Evolutionary conservation across 208 protist genomes (phyloP), one percentile per base, ranked within the genome.

Genomic region (Vickermania ingenoplastis): DNA sequence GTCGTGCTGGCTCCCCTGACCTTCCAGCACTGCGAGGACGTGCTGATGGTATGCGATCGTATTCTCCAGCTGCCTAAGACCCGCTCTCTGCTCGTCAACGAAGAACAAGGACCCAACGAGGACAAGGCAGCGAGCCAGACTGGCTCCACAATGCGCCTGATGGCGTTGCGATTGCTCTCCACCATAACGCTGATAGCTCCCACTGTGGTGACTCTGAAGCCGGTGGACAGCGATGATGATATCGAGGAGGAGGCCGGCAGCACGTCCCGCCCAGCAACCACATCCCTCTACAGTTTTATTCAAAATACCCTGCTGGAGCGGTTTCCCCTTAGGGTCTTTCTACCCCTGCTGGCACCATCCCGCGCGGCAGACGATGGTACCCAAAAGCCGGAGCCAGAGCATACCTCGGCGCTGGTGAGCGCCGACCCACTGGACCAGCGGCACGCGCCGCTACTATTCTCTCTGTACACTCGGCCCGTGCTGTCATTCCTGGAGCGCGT

Each of bases 281-380:
- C 7, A 17, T 45, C 36, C 36, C 36, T 45, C 17, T 45, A n/a
- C 17, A 17, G 11, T 17, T 45, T 45, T 45, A 45, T 45, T 17
- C 36, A 45, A 7, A 17, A 45, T 17, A 7, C 7, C 17, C 17
- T 85, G 31, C 45, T 92, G 11, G 60, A 69, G 26, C 22, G 57
- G 1, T 89, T 81, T 58, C 81, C 86, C 21, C 63, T 88, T 22
- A 69, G 72, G 50, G 65, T 53, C 26, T 73, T 86, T 63, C 57
- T 79, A 17, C 25, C 66, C 5, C 61, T 89, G 54, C 70, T 89
- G 27, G 54, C 61, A 1, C 71, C 68, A 1, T 65, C 65, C 5
- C 69, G 59, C 21, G 31, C 54, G 3, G 53, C 65, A 5, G 69
- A 65, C 23, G 55, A 41, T 17, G 11, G 11, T 17, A 45, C 7